Percentiles rank a stretch among this genome's conserved stretches.
Evolutionary conservation across 2,329 filamentous ascomycete species (phyloP).

Genomic region (Pyrenophora teres): DNA sequence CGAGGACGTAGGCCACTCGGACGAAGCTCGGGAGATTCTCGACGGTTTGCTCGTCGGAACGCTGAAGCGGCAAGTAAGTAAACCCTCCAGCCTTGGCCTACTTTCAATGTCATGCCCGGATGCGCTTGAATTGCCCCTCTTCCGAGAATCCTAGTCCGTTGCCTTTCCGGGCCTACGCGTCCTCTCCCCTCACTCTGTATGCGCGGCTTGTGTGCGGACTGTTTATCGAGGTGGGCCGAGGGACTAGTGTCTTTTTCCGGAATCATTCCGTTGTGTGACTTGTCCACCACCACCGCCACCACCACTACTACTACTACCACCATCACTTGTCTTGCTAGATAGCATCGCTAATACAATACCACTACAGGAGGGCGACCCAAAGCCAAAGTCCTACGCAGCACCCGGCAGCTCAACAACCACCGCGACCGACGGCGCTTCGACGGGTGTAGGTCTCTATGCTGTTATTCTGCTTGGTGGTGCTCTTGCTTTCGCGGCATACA

Average conservation of each 20-base stretch:
- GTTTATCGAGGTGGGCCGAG: not conserved
- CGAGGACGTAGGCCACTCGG: constrained; percentile 98
- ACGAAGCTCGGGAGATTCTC: constrained; percentile 95
- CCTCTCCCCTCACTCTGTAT: too few relatives aligned
- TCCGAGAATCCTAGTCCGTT: too few relatives aligned
- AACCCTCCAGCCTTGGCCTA: not conserved
- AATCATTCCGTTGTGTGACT: constrained; percentile 20
- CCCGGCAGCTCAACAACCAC: constrained; percentile 53
- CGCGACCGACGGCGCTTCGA: constrained; percentile 56
- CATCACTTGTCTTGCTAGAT: too few relatives aligned
- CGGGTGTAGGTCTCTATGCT: constrained; percentile 82
- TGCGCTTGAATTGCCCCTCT: not conserved
- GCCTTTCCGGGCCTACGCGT: too few relatives aligned
- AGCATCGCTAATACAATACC: too few relatives aligned
- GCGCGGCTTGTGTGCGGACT: too few relatives aligned
- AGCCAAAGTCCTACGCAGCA: constrained; percentile 64
- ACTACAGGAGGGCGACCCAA: constrained; percentile 72
- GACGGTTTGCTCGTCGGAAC: constrained; percentile 53
- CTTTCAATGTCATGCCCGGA: too few relatives aligned
- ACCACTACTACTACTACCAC: too few relatives aligned
- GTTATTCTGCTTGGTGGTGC: constrained; percentile 77
- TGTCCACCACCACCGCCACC: too few relatives aligned
- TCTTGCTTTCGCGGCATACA: constrained; percentile 79
- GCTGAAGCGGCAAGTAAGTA: constrained; percentile 45
- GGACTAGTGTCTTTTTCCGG: constrained; percentile 17